Base-by-base conservation (phyloP, 106 monocot genomes). In the Chionographis japonica region DNA sequence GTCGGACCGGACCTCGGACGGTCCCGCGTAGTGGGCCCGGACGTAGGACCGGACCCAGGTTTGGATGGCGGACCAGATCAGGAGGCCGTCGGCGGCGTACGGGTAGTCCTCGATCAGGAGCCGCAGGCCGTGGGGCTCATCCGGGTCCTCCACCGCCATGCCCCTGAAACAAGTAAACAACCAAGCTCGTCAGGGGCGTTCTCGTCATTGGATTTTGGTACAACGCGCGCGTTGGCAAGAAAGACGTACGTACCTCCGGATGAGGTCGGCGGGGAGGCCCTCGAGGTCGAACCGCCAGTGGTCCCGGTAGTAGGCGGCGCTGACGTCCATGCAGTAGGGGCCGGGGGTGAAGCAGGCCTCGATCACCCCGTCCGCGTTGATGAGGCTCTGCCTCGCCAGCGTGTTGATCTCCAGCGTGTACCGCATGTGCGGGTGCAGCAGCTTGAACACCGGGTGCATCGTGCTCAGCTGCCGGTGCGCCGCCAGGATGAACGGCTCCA, bases 351-450 rank as follows among this genome's bases (percentile, higher is more conserved):
- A 95, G 78, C 88, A 88, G 6, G 77, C 58, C 79, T 91, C 91
- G 50, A 95, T 91, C 41, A 95, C 88, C 3, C 94, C 94, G 6
- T 81, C 91, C 4, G 81, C 94, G 59, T 79, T 95, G 70, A 95
- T 76, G 35, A 95, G 74, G 68, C 76, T 91, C 79, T 91, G 91
- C 61, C 94, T 27, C 2, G 94, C 94, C 14, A 95, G 56, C 4
- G 88, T 91, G 59, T 95, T 91, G 79, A 95, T 95, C 83, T 91
- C 88, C 20, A 91, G 60, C 15, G 94, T 95, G 79, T 95, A 95
- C 50, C 91, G 66, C 85, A 86, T 86, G 83, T 95, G 94, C 8
- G 91, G 90, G 42, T 88, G 72, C 3, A 95, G 57, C 27, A 95
- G 79, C 67, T 83, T 91, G 77, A 74, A 91, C 56, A 95, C 66